These are phyloP conservation scores for Tolypocladium paradoxum DNA, from an alignment of 2,329 filamentous ascomycete genomes.

Conservation along the genomic window DNA sequence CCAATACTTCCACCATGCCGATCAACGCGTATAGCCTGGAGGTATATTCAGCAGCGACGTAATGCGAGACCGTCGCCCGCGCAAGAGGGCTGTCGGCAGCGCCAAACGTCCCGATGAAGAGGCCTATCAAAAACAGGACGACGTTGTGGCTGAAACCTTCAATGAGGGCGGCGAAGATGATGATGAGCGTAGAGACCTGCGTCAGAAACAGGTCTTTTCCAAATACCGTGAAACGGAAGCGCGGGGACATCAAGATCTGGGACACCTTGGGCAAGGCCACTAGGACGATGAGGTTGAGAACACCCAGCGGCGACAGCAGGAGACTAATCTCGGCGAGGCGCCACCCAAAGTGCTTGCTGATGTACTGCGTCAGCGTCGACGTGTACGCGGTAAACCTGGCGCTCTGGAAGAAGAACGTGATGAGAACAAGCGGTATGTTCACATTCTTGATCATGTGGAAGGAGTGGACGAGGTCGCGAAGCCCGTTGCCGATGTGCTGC, in stretches of 20 bases:
- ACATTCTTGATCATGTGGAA: slow-evolving; percentile 23
- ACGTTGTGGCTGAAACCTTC: slow-evolving; percentile 22
- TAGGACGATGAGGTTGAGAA: slow-evolving; percentile 27
- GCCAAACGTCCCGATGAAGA: slow-evolving; percentile 27
- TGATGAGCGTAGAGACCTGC: slow-evolving; percentile 19
- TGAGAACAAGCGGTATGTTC: slow-evolving; percentile 25
- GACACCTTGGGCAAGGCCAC: slow-evolving; percentile 24
- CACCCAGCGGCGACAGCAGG: slow-evolving; percentile 28
- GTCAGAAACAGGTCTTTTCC: slow-evolving; percentile 26
- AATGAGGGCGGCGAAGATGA: slow-evolving; percentile 20
- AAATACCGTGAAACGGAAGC: slow-evolving; percentile 22
- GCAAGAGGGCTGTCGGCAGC: slow-evolving; percentile 25
- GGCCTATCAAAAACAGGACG: slow-evolving; percentile 23
- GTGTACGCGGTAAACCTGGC: slow-evolving; percentile 24
- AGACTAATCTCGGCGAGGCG: slow-evolving; percentile 29
- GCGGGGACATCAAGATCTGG: slow-evolving; percentile 17
- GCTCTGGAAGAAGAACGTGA: slow-evolving; percentile 26
- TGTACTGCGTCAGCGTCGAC: slow-evolving; percentile 26
- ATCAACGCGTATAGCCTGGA: slow-evolving; percentile 30
- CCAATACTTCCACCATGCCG: slow-evolving; percentile 27
- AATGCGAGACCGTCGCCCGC: slow-evolving; percentile 28
- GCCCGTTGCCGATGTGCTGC: slow-evolving; percentile 16
- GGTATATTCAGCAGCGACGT: slow-evolving; percentile 24
- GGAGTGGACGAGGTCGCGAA: slow-evolving; percentile 21
- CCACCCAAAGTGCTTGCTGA: slow-evolving; percentile 34